Evolutionary conservation across 78 protist genomes (phyloP), one percentile per base, ranked within the genome.

Genomic region (Dictyostelium firmibasis): DNA sequence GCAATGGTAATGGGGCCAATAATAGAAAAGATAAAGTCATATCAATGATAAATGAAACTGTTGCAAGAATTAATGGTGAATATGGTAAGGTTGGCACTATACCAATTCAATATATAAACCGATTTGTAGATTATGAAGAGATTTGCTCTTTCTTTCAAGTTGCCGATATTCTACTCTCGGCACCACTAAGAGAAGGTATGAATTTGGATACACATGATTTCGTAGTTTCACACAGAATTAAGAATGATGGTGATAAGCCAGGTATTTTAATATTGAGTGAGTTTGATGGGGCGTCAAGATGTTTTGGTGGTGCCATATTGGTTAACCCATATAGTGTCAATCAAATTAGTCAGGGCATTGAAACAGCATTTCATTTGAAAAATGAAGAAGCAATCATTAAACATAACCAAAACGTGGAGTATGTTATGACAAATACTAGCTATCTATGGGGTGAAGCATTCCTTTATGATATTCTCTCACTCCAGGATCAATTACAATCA

Each of bases 21-120:
- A 60, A 29, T 25, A 81, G 50, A 81, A 81, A 81, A n/a, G 79
- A 86, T 74, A 86, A 86, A 38, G 35, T 86, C 10, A 53, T 77
- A 4, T 86, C 92, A n/a, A 60, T 18, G n/a, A 81, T 89, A 23
- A 89, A 89, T 18, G 94, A 89, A 67, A 89, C 94, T 9, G 94
- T 89, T 18, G 94, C 94, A 16, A 89, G 94, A 81, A 89, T 89
- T 81, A 89, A 89, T 81, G 94, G 94, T 8, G 94, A 89, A 38
- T 89, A 79, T 38, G 77, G 87, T n/a, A 44, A 41, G 14, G 82
- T 89, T n/a, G 79, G 87, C 13, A 38, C 23, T 18, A 81, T 81
- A 6, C 94, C 94, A 3, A 81, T 89, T 50, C 82, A 89, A 50
- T 89, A 89, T 50, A 81, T 89, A 0, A 27, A 72, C 13, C 67